Conservation (phyloP, 352 stramenopile species). For the Pythium dissotocum region DNA sequence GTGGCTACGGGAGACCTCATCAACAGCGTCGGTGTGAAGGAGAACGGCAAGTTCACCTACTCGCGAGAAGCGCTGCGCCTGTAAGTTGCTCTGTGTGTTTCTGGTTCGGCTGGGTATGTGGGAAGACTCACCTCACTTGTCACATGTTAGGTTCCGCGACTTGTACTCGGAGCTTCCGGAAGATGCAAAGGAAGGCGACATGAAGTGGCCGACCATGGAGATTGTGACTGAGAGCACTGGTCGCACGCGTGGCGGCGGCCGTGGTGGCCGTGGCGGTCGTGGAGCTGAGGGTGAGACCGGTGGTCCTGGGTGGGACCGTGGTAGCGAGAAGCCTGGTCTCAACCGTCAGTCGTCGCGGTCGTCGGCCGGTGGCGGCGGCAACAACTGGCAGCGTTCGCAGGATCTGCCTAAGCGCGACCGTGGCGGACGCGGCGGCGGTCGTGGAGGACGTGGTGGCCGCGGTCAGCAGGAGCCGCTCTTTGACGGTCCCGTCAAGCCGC, state of each 20-base stretch:
- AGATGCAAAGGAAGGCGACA: conserved; percentile 15
- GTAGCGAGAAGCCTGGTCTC: conserved; percentile 50
- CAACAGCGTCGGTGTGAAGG: conserved; percentile 23
- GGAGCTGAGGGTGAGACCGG: conserved; percentile 13
- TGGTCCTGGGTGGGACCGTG: conserved; percentile 53
- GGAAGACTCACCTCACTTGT: background rate
- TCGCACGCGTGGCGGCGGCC: conserved; percentile 26
- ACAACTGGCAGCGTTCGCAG: conserved; percentile 70
- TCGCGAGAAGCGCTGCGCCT: conserved; percentile 29
- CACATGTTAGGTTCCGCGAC: conserved; percentile 29
- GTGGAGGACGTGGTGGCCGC: conserved; percentile 27
- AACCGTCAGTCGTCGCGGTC: conserved; percentile 57
- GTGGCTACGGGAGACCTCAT: background rate
- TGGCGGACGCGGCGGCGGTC: conserved; percentile 37
- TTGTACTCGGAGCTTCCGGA: conserved; percentile 34
- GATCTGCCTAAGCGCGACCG: conserved; percentile 56
- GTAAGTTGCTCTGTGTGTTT: conserved; percentile 7
- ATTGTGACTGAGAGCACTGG: conserved; percentile 31
- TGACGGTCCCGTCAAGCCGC: conserved; percentile 76
- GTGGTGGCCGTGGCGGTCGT: conserved; percentile 22
- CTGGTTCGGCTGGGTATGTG: background rate
- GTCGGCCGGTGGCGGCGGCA: conserved; percentile 32
- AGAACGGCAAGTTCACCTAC: conserved; percentile 39
- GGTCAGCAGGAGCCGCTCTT: conserved; percentile 53
- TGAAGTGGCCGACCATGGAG: conserved; percentile 43